phyloP scores from a whole-genome alignment of 192 early-diverging fungal genomes.

The Backusella psychrophila region DNA sequence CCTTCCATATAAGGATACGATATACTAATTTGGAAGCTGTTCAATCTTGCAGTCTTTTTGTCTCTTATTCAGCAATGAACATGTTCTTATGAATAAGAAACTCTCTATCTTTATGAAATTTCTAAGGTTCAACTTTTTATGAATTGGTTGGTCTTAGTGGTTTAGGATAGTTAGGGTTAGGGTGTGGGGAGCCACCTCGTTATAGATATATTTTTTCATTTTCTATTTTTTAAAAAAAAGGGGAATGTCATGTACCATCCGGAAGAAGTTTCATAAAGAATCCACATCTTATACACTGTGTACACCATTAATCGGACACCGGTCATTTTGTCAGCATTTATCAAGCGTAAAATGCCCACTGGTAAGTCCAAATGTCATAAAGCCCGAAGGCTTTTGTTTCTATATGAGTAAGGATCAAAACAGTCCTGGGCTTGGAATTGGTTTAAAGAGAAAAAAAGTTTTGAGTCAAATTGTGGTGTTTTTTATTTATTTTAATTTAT shows the following conservation, averaged over 20 bases:
- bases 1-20: no score
- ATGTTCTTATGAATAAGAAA: no score
- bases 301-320: conserved; percentile 10
- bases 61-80: no score
- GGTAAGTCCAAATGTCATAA: conserved; percentile 18
- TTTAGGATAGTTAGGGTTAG: no score
- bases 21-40: no score
- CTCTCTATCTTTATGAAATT: no score
- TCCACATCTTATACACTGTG: background rate
- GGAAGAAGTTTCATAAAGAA: conserved; percentile 11
- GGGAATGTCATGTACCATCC: background rate
- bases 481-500: background rate
- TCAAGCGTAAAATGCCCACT: conserved; percentile 19
- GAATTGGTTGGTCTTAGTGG: no score
- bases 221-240: conserved; percentile 6
- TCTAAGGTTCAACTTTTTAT: no score
- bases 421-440: background rate
- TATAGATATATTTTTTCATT: background rate
- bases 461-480: background rate
- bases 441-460: background rate
- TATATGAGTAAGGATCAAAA: conserved; percentile 15
- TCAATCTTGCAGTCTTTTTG: no score
- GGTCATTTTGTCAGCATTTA: conserved; percentile 23
- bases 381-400: conserved; percentile 1
- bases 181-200: no score